A percentile compares a stretch with the other conserved stretches of the same genome.
Conservation (phyloP, 495 filamentous ascomycete genomes). For the Lineolata rhizophorae region DNA sequence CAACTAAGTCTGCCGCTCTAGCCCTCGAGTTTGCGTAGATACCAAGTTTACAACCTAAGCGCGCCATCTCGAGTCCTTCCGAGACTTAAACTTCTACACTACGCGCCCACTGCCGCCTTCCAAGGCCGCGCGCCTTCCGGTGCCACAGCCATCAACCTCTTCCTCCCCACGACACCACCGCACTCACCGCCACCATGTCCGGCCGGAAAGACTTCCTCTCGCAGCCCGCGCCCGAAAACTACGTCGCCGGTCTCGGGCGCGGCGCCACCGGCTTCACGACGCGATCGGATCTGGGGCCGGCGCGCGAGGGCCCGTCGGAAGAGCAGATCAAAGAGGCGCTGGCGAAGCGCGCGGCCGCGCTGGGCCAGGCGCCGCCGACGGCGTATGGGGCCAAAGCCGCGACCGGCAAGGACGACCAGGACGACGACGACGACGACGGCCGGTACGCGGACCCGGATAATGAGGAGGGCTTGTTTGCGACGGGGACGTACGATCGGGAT, state of each 20-base stretch:
- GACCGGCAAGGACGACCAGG: conserved; percentile 45
- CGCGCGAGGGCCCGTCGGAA: conserved; percentile 87
- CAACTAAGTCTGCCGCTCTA: too few species aligned
- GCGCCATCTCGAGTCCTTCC: too few species aligned
- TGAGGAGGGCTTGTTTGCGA: conserved; percentile 85
- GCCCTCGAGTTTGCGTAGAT: too few species aligned
- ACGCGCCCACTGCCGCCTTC: too few species aligned
- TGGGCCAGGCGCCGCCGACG: conserved; percentile 61
- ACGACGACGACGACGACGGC: conserved; percentile 49
- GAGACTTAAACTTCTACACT: too few species aligned
- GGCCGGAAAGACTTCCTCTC: conserved; percentile 75
- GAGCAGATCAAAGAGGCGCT: conserved; percentile 96
- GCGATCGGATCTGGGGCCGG: conserved; percentile 86
- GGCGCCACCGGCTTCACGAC: conserved; percentile 97
- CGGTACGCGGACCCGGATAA: conserved; percentile 93
- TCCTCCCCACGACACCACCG: too few species aligned
- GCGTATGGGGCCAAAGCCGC: conserved; percentile 61
- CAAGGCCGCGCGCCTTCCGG: too few species aligned
- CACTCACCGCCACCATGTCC: conserved; percentile 26
- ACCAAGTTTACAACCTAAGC: too few species aligned
- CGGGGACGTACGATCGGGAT: conserved; percentile 82
- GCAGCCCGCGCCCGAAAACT: conserved; percentile 88
- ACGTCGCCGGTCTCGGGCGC: conserved; percentile 92
- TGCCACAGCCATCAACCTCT: too few species aligned
- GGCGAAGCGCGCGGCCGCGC: conserved; percentile 66